Base-by-base conservation (phyloP, 2,329 filamentous ascomycete genomes). In the Sphaerulina musiva region DNA sequence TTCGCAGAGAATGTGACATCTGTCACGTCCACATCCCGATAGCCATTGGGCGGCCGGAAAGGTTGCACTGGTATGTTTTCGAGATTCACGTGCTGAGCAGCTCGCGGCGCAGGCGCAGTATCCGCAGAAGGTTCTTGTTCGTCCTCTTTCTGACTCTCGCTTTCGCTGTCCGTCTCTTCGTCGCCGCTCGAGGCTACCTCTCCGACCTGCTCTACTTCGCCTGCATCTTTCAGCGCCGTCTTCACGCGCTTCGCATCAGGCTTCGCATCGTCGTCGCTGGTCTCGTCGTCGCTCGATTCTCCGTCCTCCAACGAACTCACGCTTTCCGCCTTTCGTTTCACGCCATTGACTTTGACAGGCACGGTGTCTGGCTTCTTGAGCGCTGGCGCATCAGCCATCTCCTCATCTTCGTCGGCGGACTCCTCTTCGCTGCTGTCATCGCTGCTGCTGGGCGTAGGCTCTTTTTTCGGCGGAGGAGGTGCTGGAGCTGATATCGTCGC, bases 1-100 rank as follows among this genome's bases (percentile, higher is more conserved):
- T 77, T 54, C 9, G 51, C 29, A 10, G 74, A 78, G 62, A 87
- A 82, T 6, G 68, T 60, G 31, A 63, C 64, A 14, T 61, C 77
- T 68, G 55, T 81, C 70, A 64, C 80, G 72, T 62, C 77, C 69
- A 66, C 73, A 29, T 4, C 12, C 34, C 7, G 10, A 38, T 80
- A 79, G 44, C 77, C 75, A 31, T 65, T 62, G 4, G 72, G 69
- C 17, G 73, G 68, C 26, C 69, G 43, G 53, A 60, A 69, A 1
- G 62, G 55, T 45, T 61, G 55, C 8, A 60, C 55, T 4, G 61
- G 55, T 53, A 67, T 56, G 47, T 51, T 54, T 34, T 51, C 39
- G n/a, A 51, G 32, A 6, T 51, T 42, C 29, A 31, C 48, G 14
- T 55, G 36, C 41, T 32, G 38, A 10, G 43, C 12, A 14, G 47